Evolutionary conservation across 2,329 filamentous ascomycete genomes (phyloP).

Genomic region (Mycosphaerella sp.): DNA sequence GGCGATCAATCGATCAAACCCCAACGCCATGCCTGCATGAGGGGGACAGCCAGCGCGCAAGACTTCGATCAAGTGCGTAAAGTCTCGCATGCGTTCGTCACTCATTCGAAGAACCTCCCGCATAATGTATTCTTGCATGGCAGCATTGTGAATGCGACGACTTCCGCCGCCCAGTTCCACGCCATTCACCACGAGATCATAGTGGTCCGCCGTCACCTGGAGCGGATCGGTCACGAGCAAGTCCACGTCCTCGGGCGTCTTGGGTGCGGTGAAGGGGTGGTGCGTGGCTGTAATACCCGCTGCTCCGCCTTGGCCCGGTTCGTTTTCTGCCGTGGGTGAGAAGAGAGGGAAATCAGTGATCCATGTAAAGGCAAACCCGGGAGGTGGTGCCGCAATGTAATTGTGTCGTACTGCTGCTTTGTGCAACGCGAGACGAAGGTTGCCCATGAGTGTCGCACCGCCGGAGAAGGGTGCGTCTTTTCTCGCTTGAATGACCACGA

Average conservation of each 20-base stretch:
- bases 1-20: constrained; percentile 80
- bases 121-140: constrained; percentile 79
- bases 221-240: constrained; percentile 66
- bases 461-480: constrained; percentile 58
- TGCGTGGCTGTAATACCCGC: constrained; percentile 83
- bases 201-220: constrained; percentile 73
- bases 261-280: constrained; percentile 91
- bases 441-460: constrained; percentile 66
- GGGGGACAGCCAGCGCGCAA: constrained; percentile 83
- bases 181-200: constrained; percentile 93
- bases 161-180: constrained; percentile 91
- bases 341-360: constrained; percentile 89
- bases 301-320: constrained; percentile 73
- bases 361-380: constrained; percentile 69
- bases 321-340: constrained; percentile 57
- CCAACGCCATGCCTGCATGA: constrained; percentile 87
- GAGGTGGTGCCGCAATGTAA: constrained; percentile 46
- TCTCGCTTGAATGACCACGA: constrained; percentile 77
- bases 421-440: constrained; percentile 64
- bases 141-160: constrained; percentile 79
- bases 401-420: constrained; percentile 59
- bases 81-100: constrained; percentile 65
- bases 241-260: constrained; percentile 64
- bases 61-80: constrained; percentile 76
- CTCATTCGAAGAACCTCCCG: constrained; percentile 75